Evolutionary conservation across 305 asterid genomes (phyloP), one percentile per base, ranked within the genome.

Genomic region (Salvia sclarea): DNA sequence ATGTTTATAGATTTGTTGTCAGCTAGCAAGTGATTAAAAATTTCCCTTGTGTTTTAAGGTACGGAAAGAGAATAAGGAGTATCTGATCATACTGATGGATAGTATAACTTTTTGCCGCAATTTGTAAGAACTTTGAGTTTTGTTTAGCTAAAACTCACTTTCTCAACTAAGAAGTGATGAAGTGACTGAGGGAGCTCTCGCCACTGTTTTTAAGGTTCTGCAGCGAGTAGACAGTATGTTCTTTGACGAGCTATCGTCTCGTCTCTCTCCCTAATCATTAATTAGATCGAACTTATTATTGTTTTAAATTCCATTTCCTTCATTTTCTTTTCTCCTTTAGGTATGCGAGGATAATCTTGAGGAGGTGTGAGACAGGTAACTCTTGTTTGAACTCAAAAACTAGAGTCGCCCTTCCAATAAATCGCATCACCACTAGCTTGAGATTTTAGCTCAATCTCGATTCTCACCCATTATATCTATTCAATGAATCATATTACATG

Each of bases 71-170:
- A 92, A 94, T 45, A 85, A 73, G 82, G 97, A 88, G 7, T 91
- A 91, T 69, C 65, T 94, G 62, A n/a, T n/a, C n/a, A 91, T 94
- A 80, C 66, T 89, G 73, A 89, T 94, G 96, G 99, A 91, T 60
- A 80, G 97, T 94, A 94, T 73, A 96, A 88, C 81, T 82, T 73
- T 94, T 94, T 68, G 89, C 93, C 69, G 91, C 99, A 22, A 94
- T 95, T 73, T 85, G 94, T 79, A 84, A 81, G 76, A 85, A 87
- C 59, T 90, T 93, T 62, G 94, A 93, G n/a, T n/a, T n/a, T n/a
- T n/a, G 57, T 74, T 80, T 61, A 75, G 66, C 53, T 74, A 79
- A 47, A 78, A 86, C 75, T 87, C 98, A 11, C 97, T 85, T 57
- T 83, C 92, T 21, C 86, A 85, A 69, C 80, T 57, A 18, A 75